phyloP scores from a whole-genome alignment of 805 yeast species.

The Metschnikowia anglica region DNA sequence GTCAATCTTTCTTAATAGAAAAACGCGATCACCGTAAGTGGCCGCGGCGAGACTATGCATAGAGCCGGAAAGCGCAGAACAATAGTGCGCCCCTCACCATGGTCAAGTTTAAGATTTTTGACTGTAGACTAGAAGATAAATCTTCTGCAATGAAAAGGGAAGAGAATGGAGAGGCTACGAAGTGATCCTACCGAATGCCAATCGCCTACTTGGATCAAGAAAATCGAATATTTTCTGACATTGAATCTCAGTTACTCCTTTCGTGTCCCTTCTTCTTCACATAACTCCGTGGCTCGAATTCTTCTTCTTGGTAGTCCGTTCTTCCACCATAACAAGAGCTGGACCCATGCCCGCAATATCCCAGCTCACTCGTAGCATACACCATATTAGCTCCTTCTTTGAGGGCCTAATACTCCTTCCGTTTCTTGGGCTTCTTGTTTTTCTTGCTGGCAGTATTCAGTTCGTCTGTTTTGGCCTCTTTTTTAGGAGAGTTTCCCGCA shows the following conservation, averaged over 20 bases:
- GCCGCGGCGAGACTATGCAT: no score
- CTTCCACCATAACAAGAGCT: conserved; percentile 1
- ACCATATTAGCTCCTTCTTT: background rate
- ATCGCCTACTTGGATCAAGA: no score
- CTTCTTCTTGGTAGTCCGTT: background rate
- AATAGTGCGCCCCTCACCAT: no score
- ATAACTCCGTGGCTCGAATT: background rate
- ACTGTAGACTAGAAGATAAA: no score
- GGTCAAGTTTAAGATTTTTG: no score
- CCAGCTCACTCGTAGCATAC: conserved; percentile 6
- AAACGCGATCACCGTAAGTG: no score
- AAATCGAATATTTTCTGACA: background rate
- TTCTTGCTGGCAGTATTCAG: background rate
- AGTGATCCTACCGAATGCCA: no score
- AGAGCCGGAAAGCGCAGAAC: no score
- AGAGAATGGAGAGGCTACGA: no score
- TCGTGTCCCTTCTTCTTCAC: background rate
- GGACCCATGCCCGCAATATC: conserved; percentile 9
- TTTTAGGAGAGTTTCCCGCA: conserved; percentile 6
- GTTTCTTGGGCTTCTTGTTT: conserved; percentile 11
- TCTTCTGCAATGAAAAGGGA: no score
- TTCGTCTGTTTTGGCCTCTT: background rate
- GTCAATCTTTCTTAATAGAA: no score
- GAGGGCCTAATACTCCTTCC: conserved; percentile 5
- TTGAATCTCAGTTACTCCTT: background rate